Evolutionary conservation across 2,329 filamentous ascomycete genomes (phyloP), one percentile per base, ranked within the genome.

Genomic region (Aureobasidium melanogenum): DNA sequence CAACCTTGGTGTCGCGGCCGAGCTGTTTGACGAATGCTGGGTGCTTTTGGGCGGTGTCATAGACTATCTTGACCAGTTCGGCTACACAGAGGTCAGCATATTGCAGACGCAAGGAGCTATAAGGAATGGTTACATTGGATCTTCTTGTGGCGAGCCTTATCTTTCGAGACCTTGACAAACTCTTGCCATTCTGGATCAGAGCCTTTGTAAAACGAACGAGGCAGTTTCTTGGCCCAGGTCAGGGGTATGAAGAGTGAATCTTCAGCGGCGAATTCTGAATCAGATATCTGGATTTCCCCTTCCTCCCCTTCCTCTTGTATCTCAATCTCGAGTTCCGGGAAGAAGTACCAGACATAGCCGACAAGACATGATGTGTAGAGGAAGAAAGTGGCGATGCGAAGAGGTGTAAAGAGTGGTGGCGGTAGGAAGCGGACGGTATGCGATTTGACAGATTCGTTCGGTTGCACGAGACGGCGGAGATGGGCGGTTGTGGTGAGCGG

Each of bases 111-210:
- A 43, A 14, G 17, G 3, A 6, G n/a, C 12, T 26, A 36, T 17
- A 43, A 32, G 30, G 15, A 32, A 15, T 55, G 67, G 9, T 47
- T 65, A 73, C 73, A 62, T 62, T 74, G 72, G 60, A 80, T 73
- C 44, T 71, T 73, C 41, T 72, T 68, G 19, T 75, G 68, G 60
- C 74, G 70, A 32, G 71, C 54, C 28, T 70, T 69, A 65, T 82
- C 76, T n/a, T 70, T 72, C 7, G 76, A 71, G 17, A 81, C 65
- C 55, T 74, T 76, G 48, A 75, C 69, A 60, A 80, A 82, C 58
- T 77, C 77, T 66, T 80, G 75, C 80, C 79, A 81, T 64, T 82
- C 80, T 3, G 79, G 78, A 71, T 82, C 80, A n/a, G 74, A 76
- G 26, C 76, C 77, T 66, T 73, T 77, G 69, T 80, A 82, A 62